Evolutionary conservation across 2,329 filamentous ascomycete species (phyloP), one percentile per base, ranked within the genome.

Genomic region (Cytospora mali): DNA sequence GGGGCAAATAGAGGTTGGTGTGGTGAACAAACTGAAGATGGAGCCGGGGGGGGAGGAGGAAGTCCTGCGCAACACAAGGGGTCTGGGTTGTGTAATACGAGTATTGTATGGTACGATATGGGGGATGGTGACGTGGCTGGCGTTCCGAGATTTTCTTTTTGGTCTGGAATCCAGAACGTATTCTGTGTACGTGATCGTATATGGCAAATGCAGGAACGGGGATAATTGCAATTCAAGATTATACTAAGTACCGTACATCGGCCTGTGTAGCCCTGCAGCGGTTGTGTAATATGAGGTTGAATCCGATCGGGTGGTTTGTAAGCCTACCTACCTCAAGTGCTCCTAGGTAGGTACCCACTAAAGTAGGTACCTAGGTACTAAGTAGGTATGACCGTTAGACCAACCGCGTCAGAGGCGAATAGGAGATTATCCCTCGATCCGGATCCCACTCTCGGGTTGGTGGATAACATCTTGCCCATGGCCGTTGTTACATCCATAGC

Each of bases 21-120:
- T 55, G 53, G 23, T 46, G 42, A 23, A 23, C 2, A 6, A 13
- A 46, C 1, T 46, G 42, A 46, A 46, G 33, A 59, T 6, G n/a
- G 35, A 33, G 55, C 13, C 10, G 14, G 11, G 6, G 27, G 23
- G 39, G 29, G 29, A 28, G 28, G 50, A 14, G 28, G 10, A 51
- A 28, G 29, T n/a, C 23, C 48, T 48, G 48, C 29, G 4, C 29
- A 13, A n/a, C 46, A 39, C 18, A 25, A 10, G 46, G 28, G 28
- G 11, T 52, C 25, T 39, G 13, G 14, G 18, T 28, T 33, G 1
- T 46, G 42, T 46, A 29, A n/a, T 49, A 27, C 31, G 49, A 46
- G 49, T 18, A 59, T 46, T 46, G 42, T 46, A 46, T 46, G 42
- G 42, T 46, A 23, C n/a, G 42, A 21, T 46, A 46, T 46, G 42